Conservation (phyloP, 2,329 filamentous ascomycete species). For the Penicillium sp. region DNA sequence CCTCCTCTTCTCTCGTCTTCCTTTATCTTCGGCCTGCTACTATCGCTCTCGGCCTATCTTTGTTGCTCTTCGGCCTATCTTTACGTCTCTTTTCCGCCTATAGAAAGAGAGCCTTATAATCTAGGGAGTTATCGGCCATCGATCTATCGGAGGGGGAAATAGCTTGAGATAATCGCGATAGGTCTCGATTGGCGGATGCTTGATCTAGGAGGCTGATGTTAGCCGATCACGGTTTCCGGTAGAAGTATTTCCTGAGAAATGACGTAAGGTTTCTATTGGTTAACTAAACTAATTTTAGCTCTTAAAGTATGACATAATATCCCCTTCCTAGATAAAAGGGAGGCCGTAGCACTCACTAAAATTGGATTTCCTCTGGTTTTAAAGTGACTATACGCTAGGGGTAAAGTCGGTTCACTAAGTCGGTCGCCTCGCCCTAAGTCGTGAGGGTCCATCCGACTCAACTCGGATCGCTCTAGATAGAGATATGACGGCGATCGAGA, state of each 20-base stretch:
- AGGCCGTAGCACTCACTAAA: too few relatives aligned
- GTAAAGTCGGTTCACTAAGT: too few relatives aligned
- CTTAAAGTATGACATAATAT: too few relatives aligned
- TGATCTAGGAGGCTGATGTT: slow-evolving; percentile 7
- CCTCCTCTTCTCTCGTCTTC: neutral
- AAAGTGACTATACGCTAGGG: too few relatives aligned
- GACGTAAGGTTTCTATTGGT: slow-evolving; percentile 1
- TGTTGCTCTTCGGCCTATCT: neutral
- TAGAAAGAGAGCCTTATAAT: neutral
- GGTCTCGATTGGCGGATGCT: neutral
- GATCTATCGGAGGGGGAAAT: neutral
- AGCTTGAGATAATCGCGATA: neutral
- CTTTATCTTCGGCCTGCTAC: slow-evolving; percentile 9
- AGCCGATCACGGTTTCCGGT: slow-evolving; percentile 10
- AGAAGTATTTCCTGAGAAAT: slow-evolving; percentile 14
- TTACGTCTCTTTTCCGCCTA: slow-evolving; percentile 6
- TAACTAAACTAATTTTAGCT: too few relatives aligned
- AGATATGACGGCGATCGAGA: too few relatives aligned
- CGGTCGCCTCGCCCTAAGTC: too few relatives aligned
- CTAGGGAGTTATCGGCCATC: neutral
- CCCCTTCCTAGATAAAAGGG: too few relatives aligned
- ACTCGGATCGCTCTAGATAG: too few relatives aligned
- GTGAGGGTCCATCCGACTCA: too few relatives aligned
- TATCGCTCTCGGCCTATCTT: slow-evolving; percentile 6
- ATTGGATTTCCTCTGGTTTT: too few relatives aligned